A percentile compares a stretch with the other conserved stretches of the same genome.
phyloP scores from a whole-genome alignment of 768 basidiomycete species.

The Tubosaeta sp. region DNA sequence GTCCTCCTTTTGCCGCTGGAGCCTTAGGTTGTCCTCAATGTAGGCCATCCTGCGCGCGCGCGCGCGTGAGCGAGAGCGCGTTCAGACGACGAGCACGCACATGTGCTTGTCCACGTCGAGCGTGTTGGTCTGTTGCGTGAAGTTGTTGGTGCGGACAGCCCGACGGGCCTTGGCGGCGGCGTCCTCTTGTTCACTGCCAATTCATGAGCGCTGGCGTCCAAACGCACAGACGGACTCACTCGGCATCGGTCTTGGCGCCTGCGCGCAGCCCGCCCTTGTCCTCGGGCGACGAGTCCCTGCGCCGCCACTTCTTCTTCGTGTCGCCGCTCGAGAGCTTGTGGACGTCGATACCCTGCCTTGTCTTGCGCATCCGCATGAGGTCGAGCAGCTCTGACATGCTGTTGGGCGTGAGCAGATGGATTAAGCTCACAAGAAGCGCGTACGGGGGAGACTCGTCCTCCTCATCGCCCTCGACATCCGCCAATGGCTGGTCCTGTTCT shows the following conservation, averaged over 20 bases:
- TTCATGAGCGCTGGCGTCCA: not conserved
- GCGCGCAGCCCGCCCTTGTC: constrained; percentile 55
- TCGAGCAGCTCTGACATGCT: constrained; percentile 84
- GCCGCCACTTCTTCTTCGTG: constrained; percentile 63
- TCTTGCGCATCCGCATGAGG: constrained; percentile 68
- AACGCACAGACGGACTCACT: constrained; percentile 36
- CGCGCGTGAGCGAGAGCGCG: not conserved
- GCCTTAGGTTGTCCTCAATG: constrained; percentile 89
- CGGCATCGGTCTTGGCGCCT: constrained; percentile 40
- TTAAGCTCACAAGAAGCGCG: constrained; percentile 19
- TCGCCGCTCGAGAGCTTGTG: constrained; percentile 84
- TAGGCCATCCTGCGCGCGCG: constrained; percentile 99
- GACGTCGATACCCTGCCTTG: constrained; percentile 80
- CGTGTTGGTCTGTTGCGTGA: constrained; percentile 94
- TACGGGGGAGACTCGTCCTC: constrained; percentile 46
- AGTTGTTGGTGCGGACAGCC: constrained; percentile 82
- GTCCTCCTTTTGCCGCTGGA: constrained; percentile 56
- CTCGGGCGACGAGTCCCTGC: constrained; percentile 41
- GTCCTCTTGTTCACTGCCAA: constrained; percentile 53
- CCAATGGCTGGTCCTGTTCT: constrained; percentile 29
- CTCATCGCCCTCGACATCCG: constrained; percentile 20
- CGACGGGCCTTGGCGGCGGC: constrained; percentile 68
- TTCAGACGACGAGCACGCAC: constrained; percentile 42
- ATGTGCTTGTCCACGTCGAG: constrained; percentile 99
- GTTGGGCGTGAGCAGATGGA: not conserved